A percentile compares a stretch with the other conserved stretches of the same genome.
phyloP scores from a whole-genome alignment of 1,284 basidiomycete genomes.

The Ceratobasidium sp. region DNA sequence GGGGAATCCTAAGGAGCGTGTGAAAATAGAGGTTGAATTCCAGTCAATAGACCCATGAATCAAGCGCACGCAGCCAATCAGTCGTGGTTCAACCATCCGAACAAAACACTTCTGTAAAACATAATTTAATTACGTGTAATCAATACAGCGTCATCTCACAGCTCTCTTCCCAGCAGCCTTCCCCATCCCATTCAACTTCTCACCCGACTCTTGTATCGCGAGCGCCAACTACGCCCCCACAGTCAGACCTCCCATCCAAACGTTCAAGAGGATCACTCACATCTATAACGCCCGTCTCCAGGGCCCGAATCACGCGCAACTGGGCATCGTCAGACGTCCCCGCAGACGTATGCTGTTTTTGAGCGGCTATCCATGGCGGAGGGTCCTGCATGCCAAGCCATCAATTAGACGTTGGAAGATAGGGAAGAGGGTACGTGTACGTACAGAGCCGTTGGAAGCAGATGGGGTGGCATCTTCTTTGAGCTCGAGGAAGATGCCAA shows the following conservation, averaged over 20 bases:
- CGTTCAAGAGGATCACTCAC: conserved; percentile 59
- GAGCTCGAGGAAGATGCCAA: conserved; percentile 84
- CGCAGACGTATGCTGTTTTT: conserved; percentile 69
- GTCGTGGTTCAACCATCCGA: too few relatives aligned
- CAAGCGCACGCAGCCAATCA: too few relatives aligned
- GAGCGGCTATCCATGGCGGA: conserved; percentile 79
- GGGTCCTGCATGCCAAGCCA: conserved; percentile 61
- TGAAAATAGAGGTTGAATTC: too few relatives aligned
- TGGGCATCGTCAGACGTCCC: conserved; percentile 68
- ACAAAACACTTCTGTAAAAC: neutral
- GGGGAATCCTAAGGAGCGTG: too few relatives aligned
- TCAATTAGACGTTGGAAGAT: neutral
- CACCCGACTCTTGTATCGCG: conserved; percentile 79
- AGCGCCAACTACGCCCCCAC: conserved; percentile 66
- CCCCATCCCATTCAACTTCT: conserved; percentile 61
- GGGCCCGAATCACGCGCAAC: conserved; percentile 75
- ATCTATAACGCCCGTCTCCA: conserved; percentile 88
- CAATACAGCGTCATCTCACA: neutral
- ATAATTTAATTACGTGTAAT: neutral
- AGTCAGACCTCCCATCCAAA: conserved; percentile 39
- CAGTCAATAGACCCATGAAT: too few relatives aligned
- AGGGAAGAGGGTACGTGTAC: conserved; percentile 9
- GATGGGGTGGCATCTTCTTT: conserved; percentile 73
- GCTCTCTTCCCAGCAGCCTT: conserved; percentile 12
- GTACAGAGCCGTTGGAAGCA: conserved; percentile 61